Evolutionary conservation across 495 filamentous ascomycete species (phyloP).

Genomic region (Penicillium turbatum): DNA sequence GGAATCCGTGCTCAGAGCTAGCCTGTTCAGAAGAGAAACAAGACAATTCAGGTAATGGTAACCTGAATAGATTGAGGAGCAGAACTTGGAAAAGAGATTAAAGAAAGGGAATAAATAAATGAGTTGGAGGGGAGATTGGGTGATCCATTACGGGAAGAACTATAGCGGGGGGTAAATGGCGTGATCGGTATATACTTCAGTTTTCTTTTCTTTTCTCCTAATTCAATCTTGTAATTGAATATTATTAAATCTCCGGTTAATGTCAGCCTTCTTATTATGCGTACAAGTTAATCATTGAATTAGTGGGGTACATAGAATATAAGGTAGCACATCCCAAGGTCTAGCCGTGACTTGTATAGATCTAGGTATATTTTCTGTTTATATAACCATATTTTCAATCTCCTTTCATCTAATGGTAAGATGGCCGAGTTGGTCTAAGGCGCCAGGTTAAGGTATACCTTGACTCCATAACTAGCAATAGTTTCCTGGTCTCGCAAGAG

Average conservation of each 20-base stretch:
- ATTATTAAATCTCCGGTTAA: too few species aligned
- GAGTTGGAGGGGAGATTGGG: background rate
- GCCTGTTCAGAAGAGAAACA: background rate
- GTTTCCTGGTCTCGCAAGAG: slow-evolving; percentile 14
- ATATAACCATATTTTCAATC: background rate
- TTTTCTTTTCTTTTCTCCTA: background rate
- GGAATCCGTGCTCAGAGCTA: background rate
- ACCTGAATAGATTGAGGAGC: background rate
- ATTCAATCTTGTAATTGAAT: background rate
- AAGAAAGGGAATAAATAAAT: too few species aligned
- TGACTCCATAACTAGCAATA: slow-evolving; percentile 14
- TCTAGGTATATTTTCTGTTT: too few species aligned
- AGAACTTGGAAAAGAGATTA: background rate
- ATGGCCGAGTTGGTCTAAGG: slow-evolving; percentile 40
- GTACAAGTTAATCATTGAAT: too few species aligned
- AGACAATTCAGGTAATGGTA: background rate
- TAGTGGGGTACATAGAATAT: too few species aligned
- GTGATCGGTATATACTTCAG: background rate
- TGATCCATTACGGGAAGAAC: background rate
- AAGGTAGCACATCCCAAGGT: too few species aligned
- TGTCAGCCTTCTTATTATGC: too few species aligned
- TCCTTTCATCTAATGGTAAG: slow-evolving; percentile 20
- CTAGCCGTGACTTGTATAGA: too few species aligned
- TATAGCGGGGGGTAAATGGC: background rate
- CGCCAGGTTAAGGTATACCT: slow-evolving; percentile 38